Percentiles rank a stretch among this genome's conserved stretches.
phyloP scores from a whole-genome alignment of 768 basidiomycete species.

The Rhodotorula toruloides region DNA sequence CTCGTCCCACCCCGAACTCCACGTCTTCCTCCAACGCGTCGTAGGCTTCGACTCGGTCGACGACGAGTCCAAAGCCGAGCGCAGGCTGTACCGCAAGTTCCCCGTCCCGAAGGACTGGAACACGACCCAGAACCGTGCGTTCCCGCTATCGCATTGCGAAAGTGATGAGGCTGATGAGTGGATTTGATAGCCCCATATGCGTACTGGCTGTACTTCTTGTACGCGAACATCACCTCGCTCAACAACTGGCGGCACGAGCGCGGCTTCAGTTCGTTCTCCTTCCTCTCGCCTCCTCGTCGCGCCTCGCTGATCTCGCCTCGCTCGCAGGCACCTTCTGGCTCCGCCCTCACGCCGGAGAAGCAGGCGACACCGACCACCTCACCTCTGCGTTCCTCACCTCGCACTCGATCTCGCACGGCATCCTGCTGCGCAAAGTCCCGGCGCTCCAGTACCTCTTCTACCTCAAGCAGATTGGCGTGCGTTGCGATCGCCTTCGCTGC shows the following conservation, averaged over 20 bases:
- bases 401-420: slow-evolving; percentile 99
- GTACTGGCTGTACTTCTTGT: slow-evolving; percentile 91
- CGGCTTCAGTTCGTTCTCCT: slow-evolving; percentile 72
- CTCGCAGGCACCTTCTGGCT: slow-evolving; percentile 84
- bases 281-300: background rate
- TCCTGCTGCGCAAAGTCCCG: slow-evolving; percentile 92
- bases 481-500: background rate
- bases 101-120: slow-evolving; percentile 73
- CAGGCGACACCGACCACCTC: slow-evolving; percentile 95
- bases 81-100: slow-evolving; percentile 72
- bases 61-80: slow-evolving; percentile 90
- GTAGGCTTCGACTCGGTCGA: slow-evolving; percentile 98
- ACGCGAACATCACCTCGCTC: slow-evolving; percentile 87
- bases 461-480: slow-evolving; percentile 71
- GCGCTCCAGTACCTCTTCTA: slow-evolving; percentile 96
- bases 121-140: slow-evolving; percentile 76
- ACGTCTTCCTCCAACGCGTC: slow-evolving; percentile 89
- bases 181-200: background rate
- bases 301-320: slow-evolving; percentile 4
- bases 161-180: background rate
- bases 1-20: slow-evolving; percentile 80
- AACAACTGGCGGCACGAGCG: slow-evolving; percentile 83
- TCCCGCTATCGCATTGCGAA: slow-evolving; percentile 46
- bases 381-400: slow-evolving; percentile 93
- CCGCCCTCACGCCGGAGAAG: slow-evolving; percentile 94